phyloP scores from a whole-genome alignment of 306 rosid species.

The Arachis hypogaea region DNA sequence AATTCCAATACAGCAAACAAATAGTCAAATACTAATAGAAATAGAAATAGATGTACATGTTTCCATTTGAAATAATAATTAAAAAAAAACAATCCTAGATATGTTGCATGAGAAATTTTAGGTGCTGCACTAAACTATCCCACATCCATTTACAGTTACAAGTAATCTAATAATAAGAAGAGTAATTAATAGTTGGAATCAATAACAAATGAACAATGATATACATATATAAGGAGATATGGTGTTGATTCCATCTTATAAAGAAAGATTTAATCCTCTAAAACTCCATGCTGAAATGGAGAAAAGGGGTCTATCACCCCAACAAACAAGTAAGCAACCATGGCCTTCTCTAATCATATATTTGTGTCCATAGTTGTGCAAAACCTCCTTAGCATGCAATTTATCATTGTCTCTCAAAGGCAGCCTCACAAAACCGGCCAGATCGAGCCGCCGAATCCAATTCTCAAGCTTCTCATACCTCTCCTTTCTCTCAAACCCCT shows the following conservation, averaged over 20 bases:
- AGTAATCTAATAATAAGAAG: too few relatives aligned
- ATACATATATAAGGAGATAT: background rate
- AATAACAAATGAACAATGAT: background rate
- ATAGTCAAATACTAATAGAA: too few relatives aligned
- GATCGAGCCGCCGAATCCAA: constrained; percentile 68
- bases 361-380: constrained; percentile 56
- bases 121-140: background rate
- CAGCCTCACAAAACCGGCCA: constrained; percentile 65
- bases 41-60: background rate
- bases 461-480: constrained; percentile 80
- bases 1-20: background rate
- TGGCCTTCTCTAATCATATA: constrained; percentile 55
- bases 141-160: background rate
- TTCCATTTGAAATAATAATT: background rate
- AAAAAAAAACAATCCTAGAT: background rate
- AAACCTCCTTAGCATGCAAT: constrained; percentile 53
- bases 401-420: constrained; percentile 59
- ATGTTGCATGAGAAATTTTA: too few relatives aligned
- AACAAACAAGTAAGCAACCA: constrained; percentile 56
- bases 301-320: constrained; percentile 69
- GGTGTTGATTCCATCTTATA: background rate
- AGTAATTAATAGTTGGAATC: background rate
- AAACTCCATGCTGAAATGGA: constrained; percentile 73
- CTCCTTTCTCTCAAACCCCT: constrained; percentile 72
- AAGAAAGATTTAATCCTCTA: constrained; percentile 46